A percentile compares a stretch with the other conserved stretches of the same genome.
phyloP scores from a whole-genome alignment of 768 basidiomycete species.

The Coprinopsis strossmayeri region DNA sequence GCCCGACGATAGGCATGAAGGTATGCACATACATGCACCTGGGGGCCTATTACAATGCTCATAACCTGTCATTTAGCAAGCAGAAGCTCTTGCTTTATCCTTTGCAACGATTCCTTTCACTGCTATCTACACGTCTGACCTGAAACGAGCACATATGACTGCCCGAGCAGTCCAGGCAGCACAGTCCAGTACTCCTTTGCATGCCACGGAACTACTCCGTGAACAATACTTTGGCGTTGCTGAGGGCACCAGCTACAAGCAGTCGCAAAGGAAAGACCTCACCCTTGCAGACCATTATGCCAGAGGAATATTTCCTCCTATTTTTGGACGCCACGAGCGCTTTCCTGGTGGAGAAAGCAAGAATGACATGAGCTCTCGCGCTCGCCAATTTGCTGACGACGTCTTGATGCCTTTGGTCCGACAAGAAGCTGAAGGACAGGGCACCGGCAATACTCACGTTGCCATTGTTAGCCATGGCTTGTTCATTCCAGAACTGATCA shows the following conservation, averaged over 20 bases:
- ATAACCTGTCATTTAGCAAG: conserved; percentile 56
- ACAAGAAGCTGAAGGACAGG: conserved; percentile 22
- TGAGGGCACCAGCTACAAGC: conserved; percentile 52
- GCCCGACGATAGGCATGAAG: conserved; percentile 40
- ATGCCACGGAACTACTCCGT: conserved; percentile 44
- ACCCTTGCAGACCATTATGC: conserved; percentile 43
- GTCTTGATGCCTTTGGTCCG: conserved; percentile 52
- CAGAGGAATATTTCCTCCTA: conserved; percentile 45
- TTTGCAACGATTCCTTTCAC: conserved; percentile 42
- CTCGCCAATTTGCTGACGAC: conserved; percentile 42
- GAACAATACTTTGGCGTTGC: conserved; percentile 69
- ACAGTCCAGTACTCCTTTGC: conserved; percentile 41
- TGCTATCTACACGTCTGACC: conserved; percentile 59
- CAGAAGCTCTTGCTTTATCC: conserved; percentile 50
- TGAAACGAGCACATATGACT: conserved; percentile 58
- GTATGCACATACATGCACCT: conserved; percentile 27
- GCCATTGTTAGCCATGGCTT: conserved; percentile 74
- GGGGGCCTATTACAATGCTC: too few species aligned
- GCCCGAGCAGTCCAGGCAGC: conserved; percentile 48
- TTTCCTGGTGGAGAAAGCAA: conserved; percentile 73
- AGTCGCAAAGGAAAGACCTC: conserved; percentile 23
- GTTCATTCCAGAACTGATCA: conserved; percentile 56
- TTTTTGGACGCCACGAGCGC: conserved; percentile 36
- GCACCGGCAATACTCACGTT: conserved; percentile 33
- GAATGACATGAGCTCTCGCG: conserved; percentile 54